phyloP scores from a whole-genome alignment of 164 flowering plant genomes.

The Kalanchoe fedtschenkoi region DNA sequence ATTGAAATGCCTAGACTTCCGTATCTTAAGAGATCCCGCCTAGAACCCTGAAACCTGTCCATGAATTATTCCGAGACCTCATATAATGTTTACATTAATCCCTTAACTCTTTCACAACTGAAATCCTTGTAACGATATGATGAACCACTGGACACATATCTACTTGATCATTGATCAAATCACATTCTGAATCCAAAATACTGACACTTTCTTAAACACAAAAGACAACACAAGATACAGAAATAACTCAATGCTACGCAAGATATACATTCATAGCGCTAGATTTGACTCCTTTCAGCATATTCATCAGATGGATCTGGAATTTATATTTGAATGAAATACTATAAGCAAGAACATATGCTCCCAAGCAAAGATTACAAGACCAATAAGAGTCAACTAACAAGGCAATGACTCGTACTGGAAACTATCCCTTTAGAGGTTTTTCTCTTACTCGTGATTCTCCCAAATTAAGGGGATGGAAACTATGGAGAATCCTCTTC shows the following conservation, averaged over 20 bases:
- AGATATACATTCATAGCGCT: neutral
- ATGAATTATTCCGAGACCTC: slow-evolving; percentile 35
- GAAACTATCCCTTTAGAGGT: neutral
- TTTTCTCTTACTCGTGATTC: neutral
- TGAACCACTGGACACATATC: neutral
- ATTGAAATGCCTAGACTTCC: slow-evolving; percentile 78
- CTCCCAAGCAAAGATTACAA: too few relatives aligned
- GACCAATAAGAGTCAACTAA: neutral
- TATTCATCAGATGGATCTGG: neutral
- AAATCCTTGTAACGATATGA: neutral
- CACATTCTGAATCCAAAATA: neutral
- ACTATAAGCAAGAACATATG: too few relatives aligned
- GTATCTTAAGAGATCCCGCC: slow-evolving; percentile 74
- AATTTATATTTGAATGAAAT: too few relatives aligned
- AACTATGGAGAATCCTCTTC: neutral
- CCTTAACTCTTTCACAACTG: slow-evolving; percentile 9
- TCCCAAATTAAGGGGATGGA: neutral
- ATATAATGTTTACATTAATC: slow-evolving; percentile 21
- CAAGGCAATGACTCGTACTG: neutral
- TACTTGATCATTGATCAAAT: neutral
- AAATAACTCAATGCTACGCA: neutral
- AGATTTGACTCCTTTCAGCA: neutral
- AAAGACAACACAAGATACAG: neutral
- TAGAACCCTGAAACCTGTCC: slow-evolving; percentile 89
- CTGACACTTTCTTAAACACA: neutral